Base-by-base conservation (phyloP, 75 land plant species). In the Azolla pinnata region DNA sequence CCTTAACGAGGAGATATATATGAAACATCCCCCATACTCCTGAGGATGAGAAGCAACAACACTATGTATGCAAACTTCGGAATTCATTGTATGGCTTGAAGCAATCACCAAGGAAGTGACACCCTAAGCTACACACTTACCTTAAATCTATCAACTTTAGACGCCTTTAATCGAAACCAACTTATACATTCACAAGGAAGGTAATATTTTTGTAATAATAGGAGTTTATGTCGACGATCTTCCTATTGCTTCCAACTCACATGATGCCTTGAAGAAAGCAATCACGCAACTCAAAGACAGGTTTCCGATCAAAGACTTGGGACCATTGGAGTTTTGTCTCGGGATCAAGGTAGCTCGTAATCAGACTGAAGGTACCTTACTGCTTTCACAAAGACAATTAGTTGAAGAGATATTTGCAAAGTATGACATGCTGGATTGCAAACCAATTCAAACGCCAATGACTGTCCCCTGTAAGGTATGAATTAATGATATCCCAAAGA, bases 21-120 rank as follows among this genome's bases (percentile, higher is more conserved):
- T n/a, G n/a, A n/a, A n/a, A n/a, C n/a, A n/a, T n/a, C n/a, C n/a
- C n/a, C n/a, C n/a, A n/a, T n/a, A n/a, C n/a, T n/a, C n/a, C n/a
- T n/a, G n/a, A n/a, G n/a, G n/a, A n/a, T n/a, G n/a, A n/a, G n/a
- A n/a, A n/a, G n/a, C n/a, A n/a, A n/a, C n/a, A n/a, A n/a, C n/a
- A n/a, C n/a, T n/a, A n/a, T n/a, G n/a, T n/a, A n/a, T n/a, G n/a
- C n/a, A n/a, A n/a, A n/a, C n/a, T n/a, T n/a, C n/a, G n/a, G n/a
- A n/a, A n/a, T n/a, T n/a, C n/a, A n/a, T n/a, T n/a, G n/a, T 52
- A 52, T 52, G 25, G 54, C 54, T 26, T 52, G 2, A 52, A 52
- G 27, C 54, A 52, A 52, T 52, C 54, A 2, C 29, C 54, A 3
- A 26, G 29, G 2, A 3, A 25, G 25, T 52, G 54, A 29, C 27